Percentiles rank a stretch among this genome's conserved stretches.
Evolutionary conservation across 495 filamentous ascomycete species (phyloP).

Genomic region (Tetracladium marchalianum): DNA sequence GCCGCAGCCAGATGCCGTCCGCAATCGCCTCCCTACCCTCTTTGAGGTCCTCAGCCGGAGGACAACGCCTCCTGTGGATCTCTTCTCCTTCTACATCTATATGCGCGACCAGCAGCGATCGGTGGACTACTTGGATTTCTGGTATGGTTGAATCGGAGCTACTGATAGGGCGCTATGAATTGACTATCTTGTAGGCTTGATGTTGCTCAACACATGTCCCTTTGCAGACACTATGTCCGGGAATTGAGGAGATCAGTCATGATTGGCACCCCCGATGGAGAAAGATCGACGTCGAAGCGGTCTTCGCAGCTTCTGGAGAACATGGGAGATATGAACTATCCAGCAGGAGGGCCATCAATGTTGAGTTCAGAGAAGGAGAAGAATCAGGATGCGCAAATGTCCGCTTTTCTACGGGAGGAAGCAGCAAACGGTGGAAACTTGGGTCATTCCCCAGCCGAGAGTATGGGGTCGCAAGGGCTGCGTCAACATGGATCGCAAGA

Average conservation of each 20-base stretch:
- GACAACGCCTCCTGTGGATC: constrained; percentile 85
- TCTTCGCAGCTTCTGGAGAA: constrained; percentile 73
- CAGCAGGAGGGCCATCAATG: constrained; percentile 41
- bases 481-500: constrained; percentile 23
- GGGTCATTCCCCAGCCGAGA: constrained; percentile 58
- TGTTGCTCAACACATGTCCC: constrained; percentile 96
- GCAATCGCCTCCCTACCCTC: constrained; percentile 84
- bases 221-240: constrained; percentile 95
- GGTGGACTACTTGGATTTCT: constrained; percentile 97
- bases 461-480: constrained; percentile 43
- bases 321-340: constrained; percentile 54
- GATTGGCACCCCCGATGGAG: constrained; percentile 82
- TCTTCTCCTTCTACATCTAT: constrained; percentile 99
- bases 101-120: constrained; percentile 98
- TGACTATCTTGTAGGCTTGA: constrained; percentile 63
- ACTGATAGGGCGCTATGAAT: not conserved
- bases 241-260: constrained; percentile 90
- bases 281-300: constrained; percentile 68
- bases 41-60: constrained; percentile 90
- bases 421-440: constrained; percentile 26
- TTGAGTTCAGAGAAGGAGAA: constrained; percentile 43
- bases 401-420: constrained; percentile 79
- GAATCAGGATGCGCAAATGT: constrained; percentile 73
- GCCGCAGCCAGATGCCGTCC: constrained; percentile 35
- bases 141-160: constrained; percentile 41